Evolutionary conservation across 108 stramenopile species (phyloP).

Genomic region (Hondaea fermentalgiana): DNA sequence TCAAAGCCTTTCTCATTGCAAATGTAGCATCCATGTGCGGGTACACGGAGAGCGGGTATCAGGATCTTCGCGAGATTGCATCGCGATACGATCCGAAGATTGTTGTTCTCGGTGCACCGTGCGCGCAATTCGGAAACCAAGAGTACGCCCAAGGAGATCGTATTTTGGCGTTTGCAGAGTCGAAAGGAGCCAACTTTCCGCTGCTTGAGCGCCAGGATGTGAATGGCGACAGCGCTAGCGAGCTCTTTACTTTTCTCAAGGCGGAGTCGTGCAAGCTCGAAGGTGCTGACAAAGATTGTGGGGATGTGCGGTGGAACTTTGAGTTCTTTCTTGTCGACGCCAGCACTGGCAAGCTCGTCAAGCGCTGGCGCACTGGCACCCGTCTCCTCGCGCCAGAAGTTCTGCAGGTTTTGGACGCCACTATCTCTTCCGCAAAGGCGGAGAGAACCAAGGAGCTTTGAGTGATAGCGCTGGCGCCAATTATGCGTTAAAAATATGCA

Average conservation of each 20-base stretch:
- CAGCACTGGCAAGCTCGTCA: neutral
- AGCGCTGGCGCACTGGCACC: neutral
- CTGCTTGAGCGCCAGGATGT: conserved; percentile 47
- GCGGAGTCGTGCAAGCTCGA: neutral
- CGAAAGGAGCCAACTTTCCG: conserved; percentile 30
- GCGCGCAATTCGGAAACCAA: conserved; percentile 50
- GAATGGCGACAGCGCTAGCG: conserved; percentile 33
- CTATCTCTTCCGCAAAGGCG: neutral
- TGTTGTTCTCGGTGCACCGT: conserved; percentile 49
- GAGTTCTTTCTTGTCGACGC: neutral
- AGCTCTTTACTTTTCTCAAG: conserved; percentile 43
- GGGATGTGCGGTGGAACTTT: neutral
- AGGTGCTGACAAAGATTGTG: neutral
- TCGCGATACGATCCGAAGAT: conserved; percentile 4
- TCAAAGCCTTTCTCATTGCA: neutral
- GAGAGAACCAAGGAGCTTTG: neutral
- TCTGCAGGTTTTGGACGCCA: neutral
- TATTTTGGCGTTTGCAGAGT: neutral
- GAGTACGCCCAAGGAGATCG: neutral
- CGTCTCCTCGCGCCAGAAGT: neutral
- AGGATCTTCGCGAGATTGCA: conserved; percentile 23
- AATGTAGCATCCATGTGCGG: conserved; percentile 18
- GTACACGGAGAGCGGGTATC: neutral
- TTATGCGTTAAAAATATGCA: too few species aligned
- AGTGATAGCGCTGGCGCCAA: neutral